A percentile compares a stretch with the other conserved stretches of the same genome.
phyloP scores from a whole-genome alignment of 176 grass and related monocot species.

The Chrysopogon serrulatus region DNA sequence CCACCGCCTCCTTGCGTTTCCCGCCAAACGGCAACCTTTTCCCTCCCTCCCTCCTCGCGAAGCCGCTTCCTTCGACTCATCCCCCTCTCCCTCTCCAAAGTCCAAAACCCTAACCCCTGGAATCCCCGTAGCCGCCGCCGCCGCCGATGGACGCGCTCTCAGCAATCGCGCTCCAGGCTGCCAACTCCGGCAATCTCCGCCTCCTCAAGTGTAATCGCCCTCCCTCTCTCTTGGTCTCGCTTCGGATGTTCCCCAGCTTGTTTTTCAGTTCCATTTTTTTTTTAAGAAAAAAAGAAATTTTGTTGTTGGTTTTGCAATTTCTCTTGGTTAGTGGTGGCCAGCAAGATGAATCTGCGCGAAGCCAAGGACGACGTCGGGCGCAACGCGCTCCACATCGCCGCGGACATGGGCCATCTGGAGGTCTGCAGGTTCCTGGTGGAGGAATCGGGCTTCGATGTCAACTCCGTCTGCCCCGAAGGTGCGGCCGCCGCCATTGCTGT shows the following conservation, averaged over 20 bases:
- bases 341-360: slow-evolving; percentile 9
- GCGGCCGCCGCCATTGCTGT: neutral
- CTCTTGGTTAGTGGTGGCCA: neutral
- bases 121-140: neutral
- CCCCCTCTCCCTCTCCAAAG: neutral
- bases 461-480: neutral
- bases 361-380: slow-evolving; percentile 3
- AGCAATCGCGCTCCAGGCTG: neutral
- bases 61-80: too few relatives aligned
- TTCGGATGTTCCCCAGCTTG: neutral
- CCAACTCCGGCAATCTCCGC: neutral
- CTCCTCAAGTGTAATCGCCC: neutral
- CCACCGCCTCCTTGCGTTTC: too few relatives aligned
- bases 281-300: neutral
- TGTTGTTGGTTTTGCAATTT: neutral
- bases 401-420: slow-evolving; percentile 4
- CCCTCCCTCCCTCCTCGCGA: too few relatives aligned
- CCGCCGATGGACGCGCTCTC: neutral
- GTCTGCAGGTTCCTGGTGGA: slow-evolving; percentile 44
- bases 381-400: slow-evolving; percentile 31
- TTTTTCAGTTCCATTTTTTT: neutral
- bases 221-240: neutral
- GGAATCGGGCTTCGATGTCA: slow-evolving; percentile 24
- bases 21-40: too few relatives aligned
- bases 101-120: neutral